Base-by-base conservation (phyloP, 192 early-diverging fungal genomes). In the Coemansia sp. region DNA sequence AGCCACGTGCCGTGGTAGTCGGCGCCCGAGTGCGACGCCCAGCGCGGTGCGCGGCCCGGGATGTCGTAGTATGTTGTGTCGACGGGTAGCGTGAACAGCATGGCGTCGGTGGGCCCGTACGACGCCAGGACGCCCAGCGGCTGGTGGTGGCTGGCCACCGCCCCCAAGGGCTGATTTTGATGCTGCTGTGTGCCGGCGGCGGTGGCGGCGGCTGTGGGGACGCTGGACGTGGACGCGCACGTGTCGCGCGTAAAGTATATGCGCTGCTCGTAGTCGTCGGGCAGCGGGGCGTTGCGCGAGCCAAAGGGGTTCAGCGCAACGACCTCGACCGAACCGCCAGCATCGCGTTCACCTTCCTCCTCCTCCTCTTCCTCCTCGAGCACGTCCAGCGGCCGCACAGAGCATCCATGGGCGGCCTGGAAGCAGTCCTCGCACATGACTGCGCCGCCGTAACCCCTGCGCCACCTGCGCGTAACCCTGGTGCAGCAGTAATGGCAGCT, bases 1-100 rank as follows among this genome's bases (percentile, higher is more conserved):
- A 96, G 81, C 94, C 94, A 96, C 4, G 93, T 93, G 44, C 92
- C 93, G 61, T 93, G 93, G 58, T 95, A 95, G 66, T 95, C 93
- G 12, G 87, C 85, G n/a, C 92, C 93, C 22, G 89, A 91, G 73
- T 93, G 91, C n/a, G 89, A 86, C 3, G 85, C 90, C 90, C 93
- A 96, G 48, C 93, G 80, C 19, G 94, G 93, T 0, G 94, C 93
- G 19, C 92, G 77, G 9, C 87, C 89, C n/a, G 90, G 88, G 40
- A 96, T 93, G 64, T 96, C 94, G 79, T 86, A 95, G 64, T 91
- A 96, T 2, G 89, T 86, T 1, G 84, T 85, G 56, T 94, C 89
- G 43, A 92, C 86, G 0, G 83, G 66, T 3, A 94, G 62, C 8
- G 91, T 91, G 40, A 86, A 96, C 24, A 79, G 62, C 70, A 81